phyloP scores from a whole-genome alignment of 805 yeast species.

The Brettanomyces anomalus region DNA sequence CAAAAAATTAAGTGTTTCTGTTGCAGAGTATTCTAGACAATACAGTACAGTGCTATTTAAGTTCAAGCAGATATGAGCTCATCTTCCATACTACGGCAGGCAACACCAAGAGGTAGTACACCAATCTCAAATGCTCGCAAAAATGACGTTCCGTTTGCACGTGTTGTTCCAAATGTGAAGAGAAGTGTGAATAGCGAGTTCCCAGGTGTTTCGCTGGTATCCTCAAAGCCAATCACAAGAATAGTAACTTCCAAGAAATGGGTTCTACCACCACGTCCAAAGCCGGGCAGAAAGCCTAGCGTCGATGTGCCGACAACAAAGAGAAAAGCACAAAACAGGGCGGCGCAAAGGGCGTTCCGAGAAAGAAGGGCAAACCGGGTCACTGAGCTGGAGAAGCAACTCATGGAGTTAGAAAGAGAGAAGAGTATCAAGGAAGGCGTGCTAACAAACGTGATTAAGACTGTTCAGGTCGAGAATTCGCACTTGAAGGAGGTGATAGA shows the following conservation, averaged over 20 bases:
- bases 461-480: constrained; percentile 36
- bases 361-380: constrained; percentile 80
- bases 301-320: constrained; percentile 74
- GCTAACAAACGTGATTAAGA: constrained; percentile 41
- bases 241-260: constrained; percentile 52
- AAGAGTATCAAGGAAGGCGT: constrained; percentile 51
- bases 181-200: too few relatives aligned
- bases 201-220: too few relatives aligned
- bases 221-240: constrained; percentile 27
- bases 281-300: constrained; percentile 42
- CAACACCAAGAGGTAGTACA: too few relatives aligned
- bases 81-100: too few relatives aligned
- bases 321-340: constrained; percentile 84
- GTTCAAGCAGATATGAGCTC: too few relatives aligned
- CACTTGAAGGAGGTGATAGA: constrained; percentile 21
- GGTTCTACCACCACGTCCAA: constrained; percentile 55
- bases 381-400: constrained; percentile 64
- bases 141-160: too few relatives aligned
- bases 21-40: too few relatives aligned
- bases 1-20: too few relatives aligned
- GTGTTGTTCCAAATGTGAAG: too few relatives aligned
- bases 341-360: constrained; percentile 89
- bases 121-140: too few relatives aligned
- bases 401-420: constrained; percentile 59
- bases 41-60: too few relatives aligned